Conservation (phyloP, 2,329 filamentous ascomycete species). For the Colletotrichum sublineola region DNA sequence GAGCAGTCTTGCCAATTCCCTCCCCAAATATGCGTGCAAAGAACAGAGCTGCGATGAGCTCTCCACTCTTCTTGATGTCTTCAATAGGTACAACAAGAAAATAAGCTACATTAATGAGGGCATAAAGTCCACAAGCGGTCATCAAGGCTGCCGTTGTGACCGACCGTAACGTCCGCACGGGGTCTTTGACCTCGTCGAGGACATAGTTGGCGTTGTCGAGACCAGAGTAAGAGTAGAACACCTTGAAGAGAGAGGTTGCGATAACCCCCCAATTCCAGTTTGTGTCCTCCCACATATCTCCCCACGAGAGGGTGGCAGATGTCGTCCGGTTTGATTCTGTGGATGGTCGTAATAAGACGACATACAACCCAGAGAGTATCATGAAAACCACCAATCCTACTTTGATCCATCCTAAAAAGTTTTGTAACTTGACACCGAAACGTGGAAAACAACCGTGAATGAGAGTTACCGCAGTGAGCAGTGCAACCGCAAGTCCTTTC, state of each 20-base stretch:
- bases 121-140: conserved; percentile 73
- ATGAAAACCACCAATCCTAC: conserved; percentile 72
- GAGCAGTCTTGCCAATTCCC: conserved; percentile 66
- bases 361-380: conserved; percentile 71
- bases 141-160: conserved; percentile 71
- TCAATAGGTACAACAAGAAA: conserved; percentile 76
- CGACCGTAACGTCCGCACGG: conserved; percentile 73
- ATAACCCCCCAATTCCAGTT: conserved; percentile 78
- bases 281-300: conserved; percentile 72
- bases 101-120: conserved; percentile 74
- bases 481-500: conserved; percentile 68
- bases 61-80: conserved; percentile 75
- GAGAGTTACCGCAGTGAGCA: conserved; percentile 69
- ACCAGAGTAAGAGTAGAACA: conserved; percentile 78
- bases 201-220: conserved; percentile 78
- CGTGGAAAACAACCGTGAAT: conserved; percentile 70
- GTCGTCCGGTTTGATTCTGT: conserved; percentile 1
- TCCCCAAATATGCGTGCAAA: conserved; percentile 75
- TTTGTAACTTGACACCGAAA: conserved; percentile 71
- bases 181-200: conserved; percentile 78
- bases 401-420: conserved; percentile 74
- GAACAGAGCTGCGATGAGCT: conserved; percentile 76
- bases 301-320: conserved; percentile 55
- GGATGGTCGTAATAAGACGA: conserved; percentile 61
- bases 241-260: conserved; percentile 76